Evolutionary conservation across 2,329 filamentous ascomycete species (phyloP), one percentile per base, ranked within the genome.

Genomic region (Dothideomycetes sp.): DNA sequence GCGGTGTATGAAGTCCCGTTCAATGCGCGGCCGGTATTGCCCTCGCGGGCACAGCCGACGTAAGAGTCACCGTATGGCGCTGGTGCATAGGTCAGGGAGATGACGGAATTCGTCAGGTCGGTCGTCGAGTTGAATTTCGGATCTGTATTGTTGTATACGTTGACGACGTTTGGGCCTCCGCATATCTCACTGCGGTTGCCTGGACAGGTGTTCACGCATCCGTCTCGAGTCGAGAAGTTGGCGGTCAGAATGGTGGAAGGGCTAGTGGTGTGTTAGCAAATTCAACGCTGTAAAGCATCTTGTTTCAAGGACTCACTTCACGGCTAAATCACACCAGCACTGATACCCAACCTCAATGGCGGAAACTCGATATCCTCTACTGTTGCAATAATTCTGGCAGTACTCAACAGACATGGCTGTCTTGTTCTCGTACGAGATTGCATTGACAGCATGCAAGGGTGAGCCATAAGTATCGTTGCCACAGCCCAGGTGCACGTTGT

Each of bases 31-130:
- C 45, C 45, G 39, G 45, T 45, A 38, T 57, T 51, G 30, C 55
- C 51, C 48, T 71, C 68, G 5, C 51, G 54, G 49, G 72, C 80
- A 61, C 79, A 84, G 40, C 79, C 79, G 7, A 71, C 54, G 45
- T 75, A 69, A 34, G 63, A 37, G 15, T 31, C 31, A 31, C 39
- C 42, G 37, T 42, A 50, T 2, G 46, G 34, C 7, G 41, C 41
- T 10, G 37, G 30, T 9, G 43, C 31, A 10, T 40, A 34, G 5
- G 38, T 42, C 11, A 46, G 22, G 14, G 40, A 37, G n/a, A 36
- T 37, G 36, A 43, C 42, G 11, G 44, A 43, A 4, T 40, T 38
- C 24, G 29, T 18, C 4, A 24, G 19, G 32, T 42, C 33, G 17
- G 38, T 42, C 17, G 46, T 49, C 4, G 44, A 39, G 10, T 43